Evolutionary conservation across 768 basidiomycete species (phyloP), one percentile per base, ranked within the genome.

Genomic region (Asterophora lycoperdoides): DNA sequence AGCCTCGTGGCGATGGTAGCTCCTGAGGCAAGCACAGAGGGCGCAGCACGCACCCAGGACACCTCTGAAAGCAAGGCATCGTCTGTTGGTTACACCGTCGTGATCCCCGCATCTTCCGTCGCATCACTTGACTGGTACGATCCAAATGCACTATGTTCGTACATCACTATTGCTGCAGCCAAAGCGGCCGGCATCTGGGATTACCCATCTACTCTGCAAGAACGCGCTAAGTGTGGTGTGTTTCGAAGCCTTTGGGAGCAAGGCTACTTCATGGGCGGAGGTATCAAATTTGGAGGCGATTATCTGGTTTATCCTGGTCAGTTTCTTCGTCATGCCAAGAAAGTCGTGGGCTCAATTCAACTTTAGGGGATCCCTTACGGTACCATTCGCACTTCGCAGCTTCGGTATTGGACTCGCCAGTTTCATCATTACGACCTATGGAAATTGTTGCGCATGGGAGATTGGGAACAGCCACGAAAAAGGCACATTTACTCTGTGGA

Each of bases 371-470:
- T 64, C 93, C 94, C 8, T 68, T 98, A 44, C 80, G 96, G 19
- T 99, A 95, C 64, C 96, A 99, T 62, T 96, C 95, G 2, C 96
- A 99, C 65, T 98, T 97, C 63, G 84, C 85, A 17, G 88, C 88
- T 17, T 84, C 88, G 5, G 88, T 96, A 10, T 65, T 91, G 26
- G 77, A 86, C 10, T 81, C 86, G 6, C 79, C 80, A 2, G 54
- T 64, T 40, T 60, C 80, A 10, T 55, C 74, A 1, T 73, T 99
- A 43, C 73, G 77, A 41, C 93, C 96, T 4, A 89, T 95, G 82
- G 93, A 98, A 65, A 80, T 99, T 39, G 89, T 99, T 18, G 94
- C 95, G 0, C 93, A 93, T 63, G 96, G 96, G 14, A 78, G 96
- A 29, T 68, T 99, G 29, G 96, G 95, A 1, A 99, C 96, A 3